phyloP scores from a whole-genome alignment of 192 early-diverging fungal species.

The Obelidium mucronatum region DNA sequence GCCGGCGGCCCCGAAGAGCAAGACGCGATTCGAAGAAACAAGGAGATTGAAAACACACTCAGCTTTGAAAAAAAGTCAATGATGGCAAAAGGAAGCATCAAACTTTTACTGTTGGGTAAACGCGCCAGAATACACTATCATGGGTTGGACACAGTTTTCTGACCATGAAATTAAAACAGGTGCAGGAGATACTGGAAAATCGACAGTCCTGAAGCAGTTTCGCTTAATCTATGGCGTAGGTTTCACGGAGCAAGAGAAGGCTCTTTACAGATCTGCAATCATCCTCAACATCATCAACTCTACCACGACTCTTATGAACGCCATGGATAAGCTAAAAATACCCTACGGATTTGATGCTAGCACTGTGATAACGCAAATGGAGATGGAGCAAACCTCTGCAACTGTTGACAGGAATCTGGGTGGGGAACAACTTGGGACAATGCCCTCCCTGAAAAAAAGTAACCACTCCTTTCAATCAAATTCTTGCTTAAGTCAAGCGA shows the following conservation, averaged over 20 bases:
- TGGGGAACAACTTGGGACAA: background rate
- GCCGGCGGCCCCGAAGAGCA: background rate
- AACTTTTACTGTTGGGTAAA: slow-evolving; percentile 42
- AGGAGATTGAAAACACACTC: slow-evolving; percentile 33
- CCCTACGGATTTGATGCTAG: slow-evolving; percentile 61
- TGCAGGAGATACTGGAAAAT: slow-evolving; percentile 96
- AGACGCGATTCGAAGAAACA: background rate
- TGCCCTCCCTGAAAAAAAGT: background rate
- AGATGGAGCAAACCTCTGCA: slow-evolving; percentile 51
- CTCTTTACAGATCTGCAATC: slow-evolving; percentile 91
- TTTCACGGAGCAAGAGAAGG: slow-evolving; percentile 86
- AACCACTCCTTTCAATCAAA: background rate
- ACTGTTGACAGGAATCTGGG: background rate
- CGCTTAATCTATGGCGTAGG: slow-evolving; percentile 94
- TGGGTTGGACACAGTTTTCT: too few species aligned
- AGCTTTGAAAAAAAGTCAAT: slow-evolving; percentile 21
- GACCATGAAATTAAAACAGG: slow-evolving; percentile 50
- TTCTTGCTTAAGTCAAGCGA: background rate
- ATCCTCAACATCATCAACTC: slow-evolving; percentile 92
- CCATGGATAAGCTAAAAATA: slow-evolving; percentile 89
- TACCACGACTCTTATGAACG: slow-evolving; percentile 92
- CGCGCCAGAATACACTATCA: background rate
- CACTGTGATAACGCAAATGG: slow-evolving; percentile 71
- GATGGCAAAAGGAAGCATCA: slow-evolving; percentile 21
- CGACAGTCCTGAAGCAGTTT: slow-evolving; percentile 97